phyloP scores from a whole-genome alignment of 2,329 filamentous ascomycete genomes.

The Bertia moriformis region DNA sequence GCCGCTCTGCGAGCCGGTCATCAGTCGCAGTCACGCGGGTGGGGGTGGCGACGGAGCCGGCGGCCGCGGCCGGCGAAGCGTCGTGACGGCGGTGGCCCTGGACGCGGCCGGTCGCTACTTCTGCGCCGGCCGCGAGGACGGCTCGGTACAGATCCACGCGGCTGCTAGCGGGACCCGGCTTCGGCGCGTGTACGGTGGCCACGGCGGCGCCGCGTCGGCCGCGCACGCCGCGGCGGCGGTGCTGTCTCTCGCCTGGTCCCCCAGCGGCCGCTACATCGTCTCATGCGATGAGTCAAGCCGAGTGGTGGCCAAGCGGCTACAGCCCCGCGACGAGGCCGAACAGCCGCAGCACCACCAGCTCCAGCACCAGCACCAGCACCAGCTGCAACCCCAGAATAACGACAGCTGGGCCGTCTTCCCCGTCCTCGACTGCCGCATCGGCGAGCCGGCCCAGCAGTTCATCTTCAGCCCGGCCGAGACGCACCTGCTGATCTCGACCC shows the following conservation, averaged over 20 bases:
- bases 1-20: background rate
- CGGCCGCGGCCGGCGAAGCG: background rate
- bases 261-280: conserved; percentile 6
- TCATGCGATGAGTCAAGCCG: conserved; percentile 6
- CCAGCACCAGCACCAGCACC: too few species aligned
- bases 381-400: background rate
- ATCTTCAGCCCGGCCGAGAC: conserved; percentile 5
- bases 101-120: conserved; percentile 5
- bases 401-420: conserved; percentile 5
- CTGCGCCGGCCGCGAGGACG: conserved; percentile 9
- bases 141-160: conserved; percentile 7
- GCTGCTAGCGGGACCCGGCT: background rate
- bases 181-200: background rate
- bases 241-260: background rate
- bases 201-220: too few species aligned
- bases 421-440: conserved; percentile 3
- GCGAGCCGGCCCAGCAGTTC: conserved; percentile 3
- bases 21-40: background rate
- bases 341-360: too few species aligned
- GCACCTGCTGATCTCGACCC: conserved; percentile 3
- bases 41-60: background rate
- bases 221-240: background rate
- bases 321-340: too few species aligned
- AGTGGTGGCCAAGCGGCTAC: conserved; percentile 5
- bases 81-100: conserved; percentile 4